phyloP scores from a whole-genome alignment of 345 rosid species.

The Gossypium stocksii region DNA sequence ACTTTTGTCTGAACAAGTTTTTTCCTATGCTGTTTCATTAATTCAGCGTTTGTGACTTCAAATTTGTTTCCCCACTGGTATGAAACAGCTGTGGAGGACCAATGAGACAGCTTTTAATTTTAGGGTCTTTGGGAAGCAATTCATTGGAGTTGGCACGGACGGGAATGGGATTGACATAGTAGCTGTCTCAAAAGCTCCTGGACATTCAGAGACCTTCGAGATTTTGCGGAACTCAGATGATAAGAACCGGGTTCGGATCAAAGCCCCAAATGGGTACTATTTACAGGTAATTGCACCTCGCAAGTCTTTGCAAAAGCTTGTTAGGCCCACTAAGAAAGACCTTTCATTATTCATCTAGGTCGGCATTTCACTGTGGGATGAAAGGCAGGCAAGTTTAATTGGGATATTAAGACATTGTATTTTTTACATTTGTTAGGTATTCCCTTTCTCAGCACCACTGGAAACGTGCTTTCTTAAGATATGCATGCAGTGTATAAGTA shows the following conservation, averaged over 20 bases:
- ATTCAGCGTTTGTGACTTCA: not conserved
- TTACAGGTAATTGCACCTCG: slow-evolving; percentile 32
- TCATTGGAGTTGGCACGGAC: slow-evolving; percentile 33
- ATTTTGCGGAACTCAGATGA: slow-evolving; percentile 32
- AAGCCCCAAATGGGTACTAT: slow-evolving; percentile 48
- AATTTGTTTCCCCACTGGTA: not conserved
- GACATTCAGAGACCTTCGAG: slow-evolving; percentile 35
- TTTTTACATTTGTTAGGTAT: not conserved
- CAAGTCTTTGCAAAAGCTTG: not conserved
- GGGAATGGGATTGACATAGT: slow-evolving; percentile 36
- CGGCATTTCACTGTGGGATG: no score
- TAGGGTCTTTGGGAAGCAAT: slow-evolving; percentile 45
- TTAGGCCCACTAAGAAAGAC: not conserved
- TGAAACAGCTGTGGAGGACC: slow-evolving; percentile 53
- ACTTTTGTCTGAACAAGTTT: slow-evolving; percentile 4
- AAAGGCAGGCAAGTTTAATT: no score
- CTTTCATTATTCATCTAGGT: no score
- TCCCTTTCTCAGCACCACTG: not conserved
- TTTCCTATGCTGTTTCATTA: not conserved
- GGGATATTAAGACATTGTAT: no score
- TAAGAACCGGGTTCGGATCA: slow-evolving; percentile 40
- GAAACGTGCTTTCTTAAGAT: not conserved
- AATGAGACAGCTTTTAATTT: slow-evolving; percentile 38
- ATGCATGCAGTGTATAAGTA: not conserved
- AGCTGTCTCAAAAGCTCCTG: slow-evolving; percentile 28